Evolutionary conservation across 2,329 filamentous ascomycete species (phyloP), one percentile per base, ranked within the genome.

Genomic region (Neofusicoccum cordaticola): DNA sequence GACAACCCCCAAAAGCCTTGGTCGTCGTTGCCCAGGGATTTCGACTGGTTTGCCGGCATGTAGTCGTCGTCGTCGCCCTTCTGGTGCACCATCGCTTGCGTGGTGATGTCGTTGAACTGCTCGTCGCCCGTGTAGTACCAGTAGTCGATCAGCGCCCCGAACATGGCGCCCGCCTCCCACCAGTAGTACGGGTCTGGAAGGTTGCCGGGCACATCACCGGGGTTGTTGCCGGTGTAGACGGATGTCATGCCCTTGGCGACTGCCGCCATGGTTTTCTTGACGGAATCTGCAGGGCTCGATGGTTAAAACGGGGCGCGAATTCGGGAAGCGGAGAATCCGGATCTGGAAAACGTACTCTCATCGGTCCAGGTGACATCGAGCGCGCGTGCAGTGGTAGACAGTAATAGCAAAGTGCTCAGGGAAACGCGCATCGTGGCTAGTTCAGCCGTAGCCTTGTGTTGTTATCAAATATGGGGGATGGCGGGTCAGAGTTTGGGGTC

Each of bases 61-160:
- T 90, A 95, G 73, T 94, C 88, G 65, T 86, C 81, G 72, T 90
- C 83, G 2, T 85, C 83, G 63, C 91, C 91, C 63, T 88, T 86
- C 76, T 96, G 92, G 73, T 85, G 88, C 52, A 93, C 82, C 69
- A 96, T 82, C 11, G 85, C 92, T 67, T 78, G 75, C 3, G 66
- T 66, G 1, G 74, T 77, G 48, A 78, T 78, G 27, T 66, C 66
- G 66, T 79, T 79, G 68, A 77, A 79, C 58, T 72, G 69, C 44
- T 72, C 67, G 66, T 79, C 77, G 62, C 75, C 77, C 3, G 77
- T 79, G 66, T 79, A 79, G 67, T 78, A 76, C 76, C 76, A 79
- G 70, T 79, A 79, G 63, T 79, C 76, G 60, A 79, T 72, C 48
- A 79, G 69, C 13, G 74, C 70, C 50, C 70, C 73, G 67, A 75